Percentiles rank a stretch among this genome's conserved stretches.
phyloP scores from a whole-genome alignment of 139 green algal genomes.

The Volvox africanus region DNA sequence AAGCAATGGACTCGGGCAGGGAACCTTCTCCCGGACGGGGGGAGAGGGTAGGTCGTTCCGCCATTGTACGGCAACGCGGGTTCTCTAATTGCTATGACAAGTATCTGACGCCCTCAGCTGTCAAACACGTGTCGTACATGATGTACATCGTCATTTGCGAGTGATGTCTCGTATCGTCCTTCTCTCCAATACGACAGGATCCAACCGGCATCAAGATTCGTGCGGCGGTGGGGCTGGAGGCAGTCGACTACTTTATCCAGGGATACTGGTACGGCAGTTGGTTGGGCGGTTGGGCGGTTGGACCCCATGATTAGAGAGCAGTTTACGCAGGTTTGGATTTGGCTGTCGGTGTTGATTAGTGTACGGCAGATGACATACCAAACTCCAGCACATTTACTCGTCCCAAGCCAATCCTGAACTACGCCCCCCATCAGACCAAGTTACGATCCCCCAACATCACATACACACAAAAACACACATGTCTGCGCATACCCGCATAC shows the following conservation, averaged over 20 bases:
- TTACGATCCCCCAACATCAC: no score
- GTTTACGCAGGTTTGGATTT: background rate
- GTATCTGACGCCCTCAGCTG: background rate
- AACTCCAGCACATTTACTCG: no score
- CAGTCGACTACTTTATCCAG: slow-evolving; percentile 82
- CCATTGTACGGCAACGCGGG: no score
- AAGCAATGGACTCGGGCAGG: no score
- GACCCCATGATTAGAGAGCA: background rate
- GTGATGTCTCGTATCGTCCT: background rate
- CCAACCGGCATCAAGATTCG: slow-evolving; percentile 72
- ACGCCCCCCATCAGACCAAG: no score
- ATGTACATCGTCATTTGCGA: background rate
- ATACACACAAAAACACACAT: no score
- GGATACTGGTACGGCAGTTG: slow-evolving; percentile 52
- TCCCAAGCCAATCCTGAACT: no score
- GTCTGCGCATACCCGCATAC: background rate
- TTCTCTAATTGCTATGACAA: no score
- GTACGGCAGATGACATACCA: no score
- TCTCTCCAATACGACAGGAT: slow-evolving; percentile 49
- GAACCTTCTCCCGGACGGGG: no score
- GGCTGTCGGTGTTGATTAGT: no score
- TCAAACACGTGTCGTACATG: background rate
- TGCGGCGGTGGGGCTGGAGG: slow-evolving; percentile 67
- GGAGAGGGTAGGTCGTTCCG: no score
- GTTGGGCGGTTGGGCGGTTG: background rate